phyloP scores from a whole-genome alignment of 345 rosid species.

The Brassica cretica region DNA sequence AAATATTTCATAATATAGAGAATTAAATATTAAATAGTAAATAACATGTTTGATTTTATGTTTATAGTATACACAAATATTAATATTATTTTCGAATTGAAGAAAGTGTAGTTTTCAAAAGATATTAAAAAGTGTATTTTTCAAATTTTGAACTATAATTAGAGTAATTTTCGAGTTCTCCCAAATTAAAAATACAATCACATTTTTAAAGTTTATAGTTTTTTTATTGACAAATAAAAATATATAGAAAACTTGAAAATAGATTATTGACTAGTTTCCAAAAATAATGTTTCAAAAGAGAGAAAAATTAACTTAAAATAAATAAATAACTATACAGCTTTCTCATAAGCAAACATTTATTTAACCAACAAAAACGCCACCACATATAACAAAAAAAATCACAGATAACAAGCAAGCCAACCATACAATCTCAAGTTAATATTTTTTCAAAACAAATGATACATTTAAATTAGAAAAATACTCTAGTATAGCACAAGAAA shows the following conservation, averaged over 20 bases:
- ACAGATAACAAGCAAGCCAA: neutral
- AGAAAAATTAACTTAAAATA: neutral
- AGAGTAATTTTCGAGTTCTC: no score
- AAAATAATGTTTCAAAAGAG: neutral
- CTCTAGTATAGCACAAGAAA: no score
- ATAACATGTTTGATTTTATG: no score
- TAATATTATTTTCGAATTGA: no score
- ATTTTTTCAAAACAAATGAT: neutral
- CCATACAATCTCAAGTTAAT: neutral
- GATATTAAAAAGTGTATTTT: no score
- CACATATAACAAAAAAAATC: neutral
- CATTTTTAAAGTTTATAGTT: neutral
- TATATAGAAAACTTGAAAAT: neutral
- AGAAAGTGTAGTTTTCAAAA: no score
- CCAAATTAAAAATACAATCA: neutral
- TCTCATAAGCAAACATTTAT: neutral
- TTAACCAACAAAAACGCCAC: neutral
- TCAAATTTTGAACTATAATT: no score
- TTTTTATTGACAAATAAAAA: neutral
- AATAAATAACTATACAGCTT: neutral
- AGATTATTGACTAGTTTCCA: neutral
- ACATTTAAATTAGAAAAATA: neutral
- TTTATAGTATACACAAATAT: no score
- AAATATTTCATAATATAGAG: no score
- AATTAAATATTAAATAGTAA: no score